Base-by-base conservation (phyloP, 192 early-diverging fungal genomes). In the Mortierella antarctica region DNA sequence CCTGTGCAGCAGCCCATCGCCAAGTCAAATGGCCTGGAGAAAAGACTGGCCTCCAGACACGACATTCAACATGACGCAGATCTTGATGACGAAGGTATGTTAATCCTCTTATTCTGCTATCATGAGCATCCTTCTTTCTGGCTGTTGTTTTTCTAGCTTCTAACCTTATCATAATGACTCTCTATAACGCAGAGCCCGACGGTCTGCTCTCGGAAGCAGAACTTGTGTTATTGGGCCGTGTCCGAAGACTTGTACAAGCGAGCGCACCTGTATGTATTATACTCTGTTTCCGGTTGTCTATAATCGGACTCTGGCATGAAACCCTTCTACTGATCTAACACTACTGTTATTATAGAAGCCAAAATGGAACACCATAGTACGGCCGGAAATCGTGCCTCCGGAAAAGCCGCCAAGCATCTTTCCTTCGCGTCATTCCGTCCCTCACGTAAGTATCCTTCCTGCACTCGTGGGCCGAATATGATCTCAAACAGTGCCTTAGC, bases 381-480 rank as follows among this genome's bases (percentile, higher is more conserved):
- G 68, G 11, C 20, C 11, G n/a, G 14, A 21, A 11, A 40, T 31
- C n/a, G 46, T 6, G 14, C 9, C 23, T n/a, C 18, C 40, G 10
- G 69, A 63, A 44, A 44, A 71, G 42, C 46, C 56, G 13, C 42
- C 57, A 13, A 57, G 68, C n/a, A 58, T 61, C 2, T 51, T 49
- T 15, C 50, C 59, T 31, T 45, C 69, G 4, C 51, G 60, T 4
- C 57, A 71, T 18, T 70, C 68, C 3, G 59, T 47, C 17, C 62
- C 63, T 40, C 13, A 53, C 12, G 69, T 71, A 71, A 53, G 61
- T 63, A 1, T 1, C 39, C 11, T 51, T 13, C 4, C 4, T 41
- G 40, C 23, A 6, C 9, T 6, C 31, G 5, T 21, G 8, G 6
- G 40, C 10, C 23, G 2, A 59, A 56, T 13, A 56, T 31, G 31